Evolutionary conservation across 192 early-diverging fungal species (phyloP).

Genomic region (Coemansia sp.): DNA sequence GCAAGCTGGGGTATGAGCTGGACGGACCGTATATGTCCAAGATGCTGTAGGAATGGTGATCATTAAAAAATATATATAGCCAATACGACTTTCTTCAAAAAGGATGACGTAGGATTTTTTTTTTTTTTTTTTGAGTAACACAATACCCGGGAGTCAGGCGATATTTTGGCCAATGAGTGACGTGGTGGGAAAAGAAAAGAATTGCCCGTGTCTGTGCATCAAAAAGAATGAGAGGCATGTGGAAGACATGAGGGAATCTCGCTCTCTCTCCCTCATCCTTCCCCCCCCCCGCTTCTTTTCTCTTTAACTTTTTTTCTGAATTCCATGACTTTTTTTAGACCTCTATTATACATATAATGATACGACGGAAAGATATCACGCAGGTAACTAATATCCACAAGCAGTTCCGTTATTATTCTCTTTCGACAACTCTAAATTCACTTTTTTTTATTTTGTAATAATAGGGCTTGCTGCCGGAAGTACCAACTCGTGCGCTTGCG

Average conservation of each 20-base stretch:
- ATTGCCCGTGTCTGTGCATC: neutral
- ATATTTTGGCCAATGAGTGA: neutral
- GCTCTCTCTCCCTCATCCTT: too few species aligned
- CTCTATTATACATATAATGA: conserved; percentile 12
- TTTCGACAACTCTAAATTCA: neutral
- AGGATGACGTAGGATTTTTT: too few species aligned
- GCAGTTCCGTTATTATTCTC: neutral
- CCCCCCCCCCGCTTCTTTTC: neutral
- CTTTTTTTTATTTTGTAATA: neutral
- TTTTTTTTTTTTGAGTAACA: too few species aligned
- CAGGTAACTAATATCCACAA: conserved; percentile 1
- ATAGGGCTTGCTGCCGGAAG: conserved; percentile 32
- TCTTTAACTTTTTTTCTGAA: neutral
- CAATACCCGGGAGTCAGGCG: neutral
- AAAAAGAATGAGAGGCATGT: neutral
- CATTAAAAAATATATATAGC: too few species aligned
- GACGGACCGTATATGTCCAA: conserved; percentile 99
- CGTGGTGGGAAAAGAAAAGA: neutral
- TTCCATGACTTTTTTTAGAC: neutral
- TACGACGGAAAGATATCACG: conserved; percentile 39
- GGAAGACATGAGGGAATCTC: neutral
- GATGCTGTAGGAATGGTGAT: conserved; percentile 20
- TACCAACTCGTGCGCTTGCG: conserved; percentile 16
- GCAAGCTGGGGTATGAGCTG: conserved; percentile 92
- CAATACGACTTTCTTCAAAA: too few species aligned